These are phyloP conservation scores for Cryptococcus sp. DNA, from an alignment of 1,284 basidiomycete species.

Conservation along the genomic window DNA sequence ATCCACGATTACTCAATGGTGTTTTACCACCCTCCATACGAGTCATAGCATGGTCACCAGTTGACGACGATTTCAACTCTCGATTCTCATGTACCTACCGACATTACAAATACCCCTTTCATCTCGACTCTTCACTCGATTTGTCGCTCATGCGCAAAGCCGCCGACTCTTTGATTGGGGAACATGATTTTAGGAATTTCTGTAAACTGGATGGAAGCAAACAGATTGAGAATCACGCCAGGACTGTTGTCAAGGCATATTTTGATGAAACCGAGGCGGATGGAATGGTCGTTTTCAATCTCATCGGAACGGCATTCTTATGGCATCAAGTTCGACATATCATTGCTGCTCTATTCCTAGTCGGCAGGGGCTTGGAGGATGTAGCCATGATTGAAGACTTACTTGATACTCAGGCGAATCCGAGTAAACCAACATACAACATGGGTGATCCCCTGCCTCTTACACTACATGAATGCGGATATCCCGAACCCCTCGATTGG, in stretches of 20 bases:
- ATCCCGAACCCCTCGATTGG: constrained; percentile 64
- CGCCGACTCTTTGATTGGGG: constrained; percentile 68
- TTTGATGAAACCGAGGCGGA: constrained; percentile 25
- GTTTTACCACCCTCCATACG: constrained; percentile 85
- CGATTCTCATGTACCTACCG: constrained; percentile 80
- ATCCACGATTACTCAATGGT: constrained; percentile 78
- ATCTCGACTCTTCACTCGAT: constrained; percentile 56
- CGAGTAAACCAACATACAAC: constrained; percentile 79
- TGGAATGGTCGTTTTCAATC: constrained; percentile 67
- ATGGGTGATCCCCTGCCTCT: constrained; percentile 90
- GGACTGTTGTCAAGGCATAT: constrained; percentile 36
- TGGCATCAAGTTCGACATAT: constrained; percentile 98
- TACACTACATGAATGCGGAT: constrained; percentile 88
- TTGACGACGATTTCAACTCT: constrained; percentile 74
- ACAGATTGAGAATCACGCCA: constrained; percentile 66
- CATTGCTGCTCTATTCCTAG: constrained; percentile 84
- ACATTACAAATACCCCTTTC: constrained; percentile 96
- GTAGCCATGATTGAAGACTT: constrained; percentile 69
- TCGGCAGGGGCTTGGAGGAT: constrained; percentile 75
- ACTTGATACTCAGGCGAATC: constrained; percentile 59
- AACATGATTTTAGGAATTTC: constrained; percentile 94
- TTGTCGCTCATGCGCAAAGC: constrained; percentile 72
- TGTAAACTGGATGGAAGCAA: constrained; percentile 94
- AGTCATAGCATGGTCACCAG: constrained; percentile 91
- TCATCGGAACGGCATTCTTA: constrained; percentile 83